These are phyloP conservation scores for Drechslerella dactyloides DNA, from an alignment of 2,329 filamentous ascomycete species.

Conservation along the genomic window DNA sequence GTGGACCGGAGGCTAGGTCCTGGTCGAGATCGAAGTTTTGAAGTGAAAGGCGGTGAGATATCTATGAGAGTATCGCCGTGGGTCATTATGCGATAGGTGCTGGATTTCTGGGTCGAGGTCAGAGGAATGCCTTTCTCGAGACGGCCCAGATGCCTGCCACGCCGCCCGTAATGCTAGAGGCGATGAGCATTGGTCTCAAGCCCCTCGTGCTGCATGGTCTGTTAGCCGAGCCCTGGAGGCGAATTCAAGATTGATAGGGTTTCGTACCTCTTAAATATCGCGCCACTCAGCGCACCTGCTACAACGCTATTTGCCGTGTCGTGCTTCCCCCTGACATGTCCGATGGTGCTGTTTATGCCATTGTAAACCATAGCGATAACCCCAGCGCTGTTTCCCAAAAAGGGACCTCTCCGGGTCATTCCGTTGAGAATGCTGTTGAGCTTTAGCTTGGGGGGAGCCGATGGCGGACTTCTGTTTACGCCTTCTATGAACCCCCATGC, in stretches of 20 bases:
- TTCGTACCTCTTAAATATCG: constrained; percentile 76
- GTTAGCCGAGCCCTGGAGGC: constrained; percentile 15
- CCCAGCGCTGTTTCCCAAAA: constrained; percentile 93
- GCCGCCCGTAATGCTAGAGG: constrained; percentile 83
- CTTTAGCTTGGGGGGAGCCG: constrained; percentile 85
- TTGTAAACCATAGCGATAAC: constrained; percentile 97
- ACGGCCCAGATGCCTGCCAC: constrained; percentile 91
- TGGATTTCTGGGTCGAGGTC: constrained; percentile 4
- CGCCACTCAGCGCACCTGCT: constrained; percentile 85
- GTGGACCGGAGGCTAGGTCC: constrained; percentile 1
- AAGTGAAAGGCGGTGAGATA: background rate
- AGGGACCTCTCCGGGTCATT: constrained; percentile 88
- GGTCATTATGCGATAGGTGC: background rate
- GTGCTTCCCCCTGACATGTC: constrained; percentile 79
- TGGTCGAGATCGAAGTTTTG: background rate
- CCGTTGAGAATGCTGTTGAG: constrained; percentile 95
- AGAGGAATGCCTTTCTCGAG: constrained; percentile 52
- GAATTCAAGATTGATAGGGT: background rate
- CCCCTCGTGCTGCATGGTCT: constrained; percentile 74
- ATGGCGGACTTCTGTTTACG: constrained; percentile 71
- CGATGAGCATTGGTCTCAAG: constrained; percentile 89
- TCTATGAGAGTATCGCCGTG: background rate
- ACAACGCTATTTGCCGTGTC: constrained; percentile 87
- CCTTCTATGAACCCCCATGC: constrained; percentile 93
- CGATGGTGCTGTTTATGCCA: constrained; percentile 83